Percentiles rank a stretch among this genome's conserved stretches.
Evolutionary conservation across 2,329 filamentous ascomycete genomes (phyloP).

Genomic region (Fusarium tjaetaba): DNA sequence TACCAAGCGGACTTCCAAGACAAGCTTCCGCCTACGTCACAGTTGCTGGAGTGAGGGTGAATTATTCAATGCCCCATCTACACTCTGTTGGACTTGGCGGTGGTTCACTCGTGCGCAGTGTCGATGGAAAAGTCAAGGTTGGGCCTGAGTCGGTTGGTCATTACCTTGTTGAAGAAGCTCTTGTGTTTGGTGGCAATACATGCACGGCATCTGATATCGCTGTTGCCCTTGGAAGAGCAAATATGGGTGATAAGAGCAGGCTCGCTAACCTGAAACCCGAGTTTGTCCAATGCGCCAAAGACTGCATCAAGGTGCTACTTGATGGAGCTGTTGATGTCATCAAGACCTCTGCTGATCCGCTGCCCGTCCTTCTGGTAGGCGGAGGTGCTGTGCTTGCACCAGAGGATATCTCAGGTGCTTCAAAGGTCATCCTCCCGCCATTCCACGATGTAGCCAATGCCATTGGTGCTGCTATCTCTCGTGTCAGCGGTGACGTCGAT

Average conservation of each 20-base stretch:
- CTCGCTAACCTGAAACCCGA: not conserved
- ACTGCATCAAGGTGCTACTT: not conserved
- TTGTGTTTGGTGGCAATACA: constrained; percentile 3
- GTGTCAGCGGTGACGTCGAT: not conserved
- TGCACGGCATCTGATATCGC: constrained; percentile 1
- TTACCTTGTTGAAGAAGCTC: not conserved
- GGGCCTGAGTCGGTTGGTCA: not conserved
- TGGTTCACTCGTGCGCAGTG: not conserved
- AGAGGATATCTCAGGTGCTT: constrained; percentile 48
- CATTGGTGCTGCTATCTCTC: constrained; percentile 58
- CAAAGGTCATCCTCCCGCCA: constrained; percentile 45
- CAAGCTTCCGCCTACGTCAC: constrained; percentile 8
- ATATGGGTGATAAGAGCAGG: not conserved
- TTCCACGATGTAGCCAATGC: constrained; percentile 57
- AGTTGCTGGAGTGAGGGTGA: constrained; percentile 7
- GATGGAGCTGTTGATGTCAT: constrained; percentile 3
- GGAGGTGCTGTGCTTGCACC: constrained; percentile 56
- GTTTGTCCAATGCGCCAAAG: not conserved
- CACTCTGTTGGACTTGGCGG: constrained; percentile 46
- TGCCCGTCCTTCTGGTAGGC: constrained; percentile 46
- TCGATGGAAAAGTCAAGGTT: not conserved
- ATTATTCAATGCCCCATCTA: constrained; percentile 19
- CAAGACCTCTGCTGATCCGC: not conserved
- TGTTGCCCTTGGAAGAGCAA: not conserved
- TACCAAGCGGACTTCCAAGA: constrained; percentile 37